Evolutionary conservation across 306 rosid genomes (phyloP).

Genomic region (Coriaria nepalensis): DNA sequence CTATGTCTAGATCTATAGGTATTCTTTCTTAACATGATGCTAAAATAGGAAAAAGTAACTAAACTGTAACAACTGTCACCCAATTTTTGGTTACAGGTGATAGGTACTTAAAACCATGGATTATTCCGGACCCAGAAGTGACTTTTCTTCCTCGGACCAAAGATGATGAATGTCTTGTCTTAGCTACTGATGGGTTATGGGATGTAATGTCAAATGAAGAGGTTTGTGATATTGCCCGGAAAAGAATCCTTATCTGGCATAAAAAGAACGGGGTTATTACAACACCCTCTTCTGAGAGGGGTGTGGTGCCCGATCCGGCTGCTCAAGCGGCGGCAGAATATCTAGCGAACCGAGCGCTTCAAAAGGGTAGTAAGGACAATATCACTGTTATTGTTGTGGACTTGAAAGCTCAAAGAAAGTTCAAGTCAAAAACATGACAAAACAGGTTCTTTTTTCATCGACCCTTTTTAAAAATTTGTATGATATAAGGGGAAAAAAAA

Average conservation of each 20-base stretch:
- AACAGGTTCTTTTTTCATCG: not conserved
- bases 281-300: slow-evolving; percentile 37
- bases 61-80: not conserved
- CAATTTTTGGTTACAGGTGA: slow-evolving; percentile 47
- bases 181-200: slow-evolving; percentile 91
- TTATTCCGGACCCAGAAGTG: slow-evolving; percentile 89
- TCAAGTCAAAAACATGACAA: slow-evolving; percentile 56
- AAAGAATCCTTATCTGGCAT: slow-evolving; percentile 69
- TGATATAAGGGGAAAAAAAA: no score
- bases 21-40: slow-evolving; percentile 14
- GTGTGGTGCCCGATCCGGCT: slow-evolving; percentile 60
- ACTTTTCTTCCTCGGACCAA: slow-evolving; percentile 54
- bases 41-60: not conserved
- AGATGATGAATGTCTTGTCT: slow-evolving; percentile 71
- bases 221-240: slow-evolving; percentile 67
- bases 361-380: slow-evolving; percentile 84
- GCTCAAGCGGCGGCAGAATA: slow-evolving; percentile 89
- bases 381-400: slow-evolving; percentile 71
- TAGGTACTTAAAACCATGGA: slow-evolving; percentile 86
- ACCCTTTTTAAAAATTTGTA: not conserved
- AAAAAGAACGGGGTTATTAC: slow-evolving; percentile 48
- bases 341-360: slow-evolving; percentile 66
- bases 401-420: slow-evolving; percentile 79
- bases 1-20: slow-evolving; percentile 96
- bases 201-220: slow-evolving; percentile 83